Evolutionary conservation across 371 early-diverging fungal species (phyloP), one percentile per base, ranked within the genome.

Genomic region (Mortierella polycephala): DNA sequence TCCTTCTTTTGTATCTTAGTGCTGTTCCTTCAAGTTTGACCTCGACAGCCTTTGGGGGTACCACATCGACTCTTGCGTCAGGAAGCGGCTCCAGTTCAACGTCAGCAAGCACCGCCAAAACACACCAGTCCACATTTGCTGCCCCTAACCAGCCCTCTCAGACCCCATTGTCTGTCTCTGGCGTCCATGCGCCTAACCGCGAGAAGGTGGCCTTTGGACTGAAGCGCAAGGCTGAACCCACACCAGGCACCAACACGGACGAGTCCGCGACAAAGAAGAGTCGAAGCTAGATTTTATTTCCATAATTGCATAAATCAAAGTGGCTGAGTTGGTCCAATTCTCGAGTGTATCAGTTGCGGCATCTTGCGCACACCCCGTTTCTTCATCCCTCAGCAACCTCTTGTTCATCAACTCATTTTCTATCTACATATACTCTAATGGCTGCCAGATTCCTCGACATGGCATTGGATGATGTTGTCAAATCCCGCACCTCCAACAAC

Each of bases 151-250:
- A 72, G 18, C 9, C 54, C 13, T 39, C 74, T 1, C 69, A 69
- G 42, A 21, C 80, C 1, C 69, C 54, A 30, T 60, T 69, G 60
- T 72, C 80, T 20, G 62, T 79, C n/a, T 68, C 80, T 2, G 80
- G 80, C 2, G 67, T 79, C 1, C 69, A 79, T 61, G 80, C 80
- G 5, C 80, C 80, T 5, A 79, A 79, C 64, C 80, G 82, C 18
- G 76, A 81, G 58, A 81, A 76, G 67, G 82, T 81, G 21, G 41
- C 82, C 0, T 81, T 81, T 54, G 82, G 82, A 16, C 44, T 81
- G 57, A 81, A 81, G 55, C 75, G 82, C 60, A 81, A 81, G 67
- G 77, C 76, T 12, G 80, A 79, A 1, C 20, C 68, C 5, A 59
- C 57, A 5, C 47, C 80, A 6, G 65, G 73, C 14, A 59, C 73